Evolutionary conservation across 768 basidiomycete species (phyloP), one percentile per base, ranked within the genome.

Genomic region (Coprinopsis cinerea): DNA sequence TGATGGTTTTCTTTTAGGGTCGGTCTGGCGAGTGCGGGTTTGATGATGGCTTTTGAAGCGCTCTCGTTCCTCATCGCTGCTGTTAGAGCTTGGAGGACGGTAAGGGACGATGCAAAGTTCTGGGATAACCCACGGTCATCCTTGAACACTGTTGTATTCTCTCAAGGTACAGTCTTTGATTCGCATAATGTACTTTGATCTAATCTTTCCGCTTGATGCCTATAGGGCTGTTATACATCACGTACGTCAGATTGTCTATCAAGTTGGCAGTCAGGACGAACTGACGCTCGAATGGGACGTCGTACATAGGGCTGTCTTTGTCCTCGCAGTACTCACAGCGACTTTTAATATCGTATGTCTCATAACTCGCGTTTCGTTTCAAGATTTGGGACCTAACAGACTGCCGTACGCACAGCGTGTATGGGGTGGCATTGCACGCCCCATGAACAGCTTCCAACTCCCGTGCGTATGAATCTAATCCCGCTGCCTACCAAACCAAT

Each of bases 111-210:
- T 14, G 6, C 22, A 9, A 28, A 46, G 17, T 39, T 51, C 35
- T 44, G 49, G 49, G 17, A 18, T 11, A 43, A 44, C 26, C 42
- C 42, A 2, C 30, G 23, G 14, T 9, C 14, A 17, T 51, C 49
- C 10, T 15, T 51, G n/a, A 36, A 39, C 49, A 45, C 44, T 24
- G 23, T 51, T 4, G 45, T 51, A 22, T 51, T 51, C 43, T 51
- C 49, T 3, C 49, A 51, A 44, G 49, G 49, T 45, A 27, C 23
- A 17, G n/a, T n/a, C n/a, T n/a, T n/a, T n/a, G n/a, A n/a, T n/a
- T 10, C 32, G 15, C 26, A 26, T 4, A 40, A 15, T n/a, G 18
- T 2, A 5, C 10, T 30, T 11, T 13, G 4, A 22, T 3, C 25
- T 23, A 20, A 14, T 4, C 14, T 22, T 41, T 4, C 25, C 9